Conservation (phyloP, 2,329 filamentous ascomycete species). For the Cladosporium cucumerinum region DNA sequence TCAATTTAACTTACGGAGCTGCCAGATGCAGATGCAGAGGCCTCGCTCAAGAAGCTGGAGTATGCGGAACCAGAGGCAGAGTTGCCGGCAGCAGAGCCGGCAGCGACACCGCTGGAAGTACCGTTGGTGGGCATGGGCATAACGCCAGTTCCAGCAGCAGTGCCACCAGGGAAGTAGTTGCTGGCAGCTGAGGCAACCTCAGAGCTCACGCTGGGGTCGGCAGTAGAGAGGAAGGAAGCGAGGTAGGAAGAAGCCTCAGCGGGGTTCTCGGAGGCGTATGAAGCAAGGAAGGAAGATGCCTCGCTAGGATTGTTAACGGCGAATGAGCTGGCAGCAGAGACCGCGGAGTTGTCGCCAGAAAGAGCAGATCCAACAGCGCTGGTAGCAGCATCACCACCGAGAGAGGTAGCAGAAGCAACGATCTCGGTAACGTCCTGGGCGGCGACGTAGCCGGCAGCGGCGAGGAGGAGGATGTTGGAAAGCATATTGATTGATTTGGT, state of each 20-base stretch:
- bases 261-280: conserved; percentile 7
- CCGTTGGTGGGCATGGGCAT: conserved; percentile 7
- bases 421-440: conserved; percentile 11
- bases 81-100: not conserved
- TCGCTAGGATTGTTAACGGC: conserved; percentile 6
- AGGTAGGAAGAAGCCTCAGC: conserved; percentile 9
- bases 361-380: conserved; percentile 1
- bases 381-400: not conserved
- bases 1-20: conserved; percentile 7
- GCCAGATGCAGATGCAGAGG: conserved; percentile 11
- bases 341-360: not conserved
- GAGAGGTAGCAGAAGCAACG: not conserved
- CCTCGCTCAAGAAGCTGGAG: conserved; percentile 13
- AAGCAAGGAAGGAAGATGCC: not conserved
- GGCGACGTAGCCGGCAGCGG: conserved; percentile 13
- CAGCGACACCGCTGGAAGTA: not conserved
- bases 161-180: conserved; percentile 2
- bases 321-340: conserved; percentile 6
- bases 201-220: conserved; percentile 10
- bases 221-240: conserved; percentile 1
- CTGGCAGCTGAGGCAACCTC: conserved; percentile 1
- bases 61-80: not conserved
- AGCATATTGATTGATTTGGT: conserved; percentile 5
- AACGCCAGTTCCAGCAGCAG: not conserved
- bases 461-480: conserved; percentile 1